A percentile compares a stretch with the other conserved stretches of the same genome.
phyloP scores from a whole-genome alignment of 2,329 filamentous ascomycete species.

The Trematosphaeria pertusa region DNA sequence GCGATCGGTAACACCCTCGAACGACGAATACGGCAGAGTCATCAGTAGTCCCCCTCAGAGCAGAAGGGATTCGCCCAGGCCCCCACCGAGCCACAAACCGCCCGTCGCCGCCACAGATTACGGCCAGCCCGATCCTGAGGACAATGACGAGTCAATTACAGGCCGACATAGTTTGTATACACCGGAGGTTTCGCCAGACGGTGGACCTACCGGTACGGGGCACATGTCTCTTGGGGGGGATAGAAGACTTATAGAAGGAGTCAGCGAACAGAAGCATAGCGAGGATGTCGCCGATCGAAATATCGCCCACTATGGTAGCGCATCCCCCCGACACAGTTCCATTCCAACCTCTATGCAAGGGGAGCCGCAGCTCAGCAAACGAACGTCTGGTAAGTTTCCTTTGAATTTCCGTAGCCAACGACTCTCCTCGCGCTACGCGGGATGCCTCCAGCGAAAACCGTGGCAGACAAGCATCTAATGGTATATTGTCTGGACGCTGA shows the following conservation, averaged over 20 bases:
- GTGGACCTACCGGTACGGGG: slow-evolving; percentile 15
- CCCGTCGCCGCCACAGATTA: neutral
- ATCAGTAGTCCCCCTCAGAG: neutral
- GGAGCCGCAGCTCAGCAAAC: slow-evolving; percentile 1
- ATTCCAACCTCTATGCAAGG: slow-evolving; percentile 4
- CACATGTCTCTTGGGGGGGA: slow-evolving; percentile 30
- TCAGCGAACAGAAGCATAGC: slow-evolving; percentile 53
- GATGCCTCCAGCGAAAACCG: too few species aligned
- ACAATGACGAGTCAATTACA: slow-evolving; percentile 22
- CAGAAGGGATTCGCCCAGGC: neutral
- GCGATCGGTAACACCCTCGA: neutral
- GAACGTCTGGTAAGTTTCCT: slow-evolving; percentile 11
- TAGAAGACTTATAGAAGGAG: slow-evolving; percentile 17
- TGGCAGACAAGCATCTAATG: too few species aligned
- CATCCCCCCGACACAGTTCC: slow-evolving; percentile 5
- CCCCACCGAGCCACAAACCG: slow-evolving; percentile 18
- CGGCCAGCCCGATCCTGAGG: slow-evolving; percentile 6
- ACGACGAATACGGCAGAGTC: neutral
- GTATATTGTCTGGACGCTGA: too few species aligned
- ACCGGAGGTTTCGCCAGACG: slow-evolving; percentile 19
- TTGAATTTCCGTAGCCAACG: too few species aligned
- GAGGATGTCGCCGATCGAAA: slow-evolving; percentile 56
- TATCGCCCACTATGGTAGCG: slow-evolving; percentile 22
- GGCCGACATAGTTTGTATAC: slow-evolving; percentile 31
- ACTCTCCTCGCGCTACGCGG: too few species aligned